Conservation (phyloP, 805 yeast species). For the Sungouiozyma ichnusensis region DNA sequence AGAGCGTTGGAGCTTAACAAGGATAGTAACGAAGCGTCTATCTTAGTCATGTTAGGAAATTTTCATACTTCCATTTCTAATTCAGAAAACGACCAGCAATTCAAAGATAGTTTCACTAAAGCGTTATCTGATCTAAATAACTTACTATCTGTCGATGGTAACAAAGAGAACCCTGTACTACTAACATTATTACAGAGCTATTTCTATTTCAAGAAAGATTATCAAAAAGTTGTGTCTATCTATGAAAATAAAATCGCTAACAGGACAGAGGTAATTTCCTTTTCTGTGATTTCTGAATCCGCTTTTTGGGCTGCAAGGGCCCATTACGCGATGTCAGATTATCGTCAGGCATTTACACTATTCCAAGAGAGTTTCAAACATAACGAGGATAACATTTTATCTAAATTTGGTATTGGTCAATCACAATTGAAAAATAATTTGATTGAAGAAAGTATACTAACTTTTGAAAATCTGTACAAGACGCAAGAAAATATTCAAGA, state of each 20-base stretch:
- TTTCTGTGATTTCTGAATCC: slow-evolving; percentile 46
- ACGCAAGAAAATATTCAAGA: slow-evolving; percentile 61
- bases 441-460: slow-evolving; percentile 71
- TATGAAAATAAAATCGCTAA: slow-evolving; percentile 39
- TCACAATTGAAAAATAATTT: slow-evolving; percentile 67
- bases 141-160: slow-evolving; percentile 30
- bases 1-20: slow-evolving; percentile 63
- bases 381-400: slow-evolving; percentile 53
- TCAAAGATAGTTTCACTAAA: slow-evolving; percentile 44
- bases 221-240: slow-evolving; percentile 45
- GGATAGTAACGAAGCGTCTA: slow-evolving; percentile 45
- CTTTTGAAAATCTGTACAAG: slow-evolving; percentile 67
- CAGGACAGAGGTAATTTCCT: slow-evolving; percentile 25
- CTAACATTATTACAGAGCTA: slow-evolving; percentile 59
- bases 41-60: slow-evolving; percentile 56
- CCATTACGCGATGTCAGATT: slow-evolving; percentile 48
- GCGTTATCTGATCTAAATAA: slow-evolving; percentile 41
- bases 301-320: slow-evolving; percentile 82
- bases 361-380: slow-evolving; percentile 63
- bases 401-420: slow-evolving; percentile 79
- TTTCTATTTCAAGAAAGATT: slow-evolving; percentile 58
- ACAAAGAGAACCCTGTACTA: slow-evolving; percentile 48
- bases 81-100: slow-evolving; percentile 39
- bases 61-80: slow-evolving; percentile 55
- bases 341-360: slow-evolving; percentile 55